Conservation (phyloP, 805 yeast species). For the Wickerhamiella siamensis region DNA sequence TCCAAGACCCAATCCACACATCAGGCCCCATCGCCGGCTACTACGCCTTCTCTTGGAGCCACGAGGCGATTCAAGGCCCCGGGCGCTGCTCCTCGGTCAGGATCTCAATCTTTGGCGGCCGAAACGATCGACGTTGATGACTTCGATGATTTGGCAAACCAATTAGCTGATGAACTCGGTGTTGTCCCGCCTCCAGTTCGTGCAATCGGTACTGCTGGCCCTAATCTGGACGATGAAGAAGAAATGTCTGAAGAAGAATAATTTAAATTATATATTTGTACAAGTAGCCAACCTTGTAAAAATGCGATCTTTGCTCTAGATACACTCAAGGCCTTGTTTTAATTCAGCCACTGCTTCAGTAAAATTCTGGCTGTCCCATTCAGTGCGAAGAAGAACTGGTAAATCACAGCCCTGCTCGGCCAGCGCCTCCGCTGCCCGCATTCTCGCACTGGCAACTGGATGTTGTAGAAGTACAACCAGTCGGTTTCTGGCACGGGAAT, state of each 20-base stretch:
- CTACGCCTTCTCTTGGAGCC: neutral
- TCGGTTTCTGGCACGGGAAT: slow-evolving; percentile 14
- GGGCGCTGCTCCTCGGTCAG: neutral
- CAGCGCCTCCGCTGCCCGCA: slow-evolving; percentile 30
- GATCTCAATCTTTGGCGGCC: neutral
- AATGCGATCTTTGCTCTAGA: neutral
- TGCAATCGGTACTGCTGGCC: slow-evolving; percentile 12
- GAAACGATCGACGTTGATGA: slow-evolving; percentile 17
- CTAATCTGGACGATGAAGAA: slow-evolving; percentile 11
- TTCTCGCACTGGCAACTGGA: slow-evolving; percentile 24
- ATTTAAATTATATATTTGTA: neutral
- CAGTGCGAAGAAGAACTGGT: slow-evolving; percentile 8
- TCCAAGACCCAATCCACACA: neutral
- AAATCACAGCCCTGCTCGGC: slow-evolving; percentile 23
- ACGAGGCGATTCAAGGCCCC: neutral
- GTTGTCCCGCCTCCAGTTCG: neutral
- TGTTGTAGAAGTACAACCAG: slow-evolving; percentile 24
- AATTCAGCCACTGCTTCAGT: neutral
- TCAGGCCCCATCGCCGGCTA: neutral
- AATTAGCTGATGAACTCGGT: slow-evolving; percentile 21
- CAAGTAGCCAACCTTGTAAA: neutral
- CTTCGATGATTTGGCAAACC: slow-evolving; percentile 21
- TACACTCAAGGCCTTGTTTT: neutral
- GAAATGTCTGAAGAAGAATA: slow-evolving; percentile 16
- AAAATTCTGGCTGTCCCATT: slow-evolving; percentile 8